Base-by-base conservation (phyloP, 768 basidiomycete species). In the Kwoniella sp. region DNA sequence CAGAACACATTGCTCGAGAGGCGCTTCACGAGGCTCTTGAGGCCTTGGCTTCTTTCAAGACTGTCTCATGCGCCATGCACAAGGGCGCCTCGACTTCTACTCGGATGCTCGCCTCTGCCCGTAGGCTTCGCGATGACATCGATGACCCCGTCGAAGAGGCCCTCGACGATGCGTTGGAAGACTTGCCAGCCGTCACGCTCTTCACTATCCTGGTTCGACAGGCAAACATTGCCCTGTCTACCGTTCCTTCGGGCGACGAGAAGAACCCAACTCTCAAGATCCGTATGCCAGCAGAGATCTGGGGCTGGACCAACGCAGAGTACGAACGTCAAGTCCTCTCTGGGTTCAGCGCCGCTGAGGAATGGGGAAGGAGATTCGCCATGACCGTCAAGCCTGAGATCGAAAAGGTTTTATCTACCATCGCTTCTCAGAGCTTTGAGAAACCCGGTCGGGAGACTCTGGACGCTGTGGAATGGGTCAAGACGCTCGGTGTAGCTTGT, bases 11-110 rank as follows among this genome's bases (percentile, higher is more conserved):
- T 29, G 77, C 79, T 10, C 60, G 79, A 4, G 79, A 80, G 58
- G 79, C 79, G 0, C 60, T 80, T 5, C 71, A 70, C 51, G 79
- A 80, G 58, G 79, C 79, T 9, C 33, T 75, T 21, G 78, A 79
- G 65, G 77, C 78, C 12, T 25, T 80, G 24, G 65, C 67, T 8
- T 80, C 79, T 1, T 70, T 78, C 58, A 64, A 74, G 19, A 68
- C 68, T 50, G 67, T 76, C 47, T 67, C 70, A 7, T 58, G 71
- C 1, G 71, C 76, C 0, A 71, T 77, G 63, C 40, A 67, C 46
- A 61, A 57, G 46, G 69, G 59, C 30, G 55, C 30, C 9, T 49
- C 21, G 44, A 53, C 68, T 21, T 69, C 66, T 26, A 36, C 65
- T 33, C 63, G 65, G 48, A 62, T 72, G 13, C 60, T 74, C 8